Evolutionary conservation across 2,329 filamentous ascomycete species (phyloP), one percentile per base, ranked within the genome.

Genomic region (Neocucurbitaria cava): DNA sequence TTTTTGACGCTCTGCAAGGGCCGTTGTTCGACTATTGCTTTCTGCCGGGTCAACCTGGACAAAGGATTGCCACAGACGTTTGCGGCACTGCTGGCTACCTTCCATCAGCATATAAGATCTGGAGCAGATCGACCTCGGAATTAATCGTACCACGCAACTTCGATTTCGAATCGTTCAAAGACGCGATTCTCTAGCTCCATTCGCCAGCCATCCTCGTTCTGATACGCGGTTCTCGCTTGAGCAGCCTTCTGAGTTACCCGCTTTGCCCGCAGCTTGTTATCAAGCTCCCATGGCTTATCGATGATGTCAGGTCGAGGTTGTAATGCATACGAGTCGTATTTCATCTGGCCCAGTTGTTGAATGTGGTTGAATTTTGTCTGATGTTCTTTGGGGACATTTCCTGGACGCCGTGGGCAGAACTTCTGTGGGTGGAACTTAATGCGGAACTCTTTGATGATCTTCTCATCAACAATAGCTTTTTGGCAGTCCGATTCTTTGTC

Each of bases 111-210:
- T n/a, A n/a, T n/a, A n/a, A n/a, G n/a, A n/a, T n/a, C n/a, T n/a
- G n/a, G n/a, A n/a, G n/a, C n/a, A n/a, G n/a, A n/a, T n/a, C n/a
- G n/a, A n/a, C n/a, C n/a, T n/a, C n/a, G n/a, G n/a, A n/a, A n/a
- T n/a, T 24, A 36, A 42, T 24, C 48, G 43, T 30, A 65, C 62
- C 58, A 65, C 3, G 54, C 45, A 20, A 65, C 62, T 42, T 65
- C 58, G 21, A 62, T 54, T 8, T 62, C 52, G 28, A 65, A 65
- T 13, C 62, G 52, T 38, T 62, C 46, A 47, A 65, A 63, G 18
- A 65, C 9, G 18, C 30, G 45, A 9, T 28, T 17, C 33, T 65
- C 58, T 38, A 59, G 33, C 23, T 36, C 46, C 18, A 45, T 28
- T 41, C 60, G 47, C 62, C 60, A 65, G 3, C 51, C 44, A 38